Percentiles rank a stretch among this genome's conserved stretches.
phyloP scores from a whole-genome alignment of 345 rosid species.

The Limnanthes douglasii region DNA sequence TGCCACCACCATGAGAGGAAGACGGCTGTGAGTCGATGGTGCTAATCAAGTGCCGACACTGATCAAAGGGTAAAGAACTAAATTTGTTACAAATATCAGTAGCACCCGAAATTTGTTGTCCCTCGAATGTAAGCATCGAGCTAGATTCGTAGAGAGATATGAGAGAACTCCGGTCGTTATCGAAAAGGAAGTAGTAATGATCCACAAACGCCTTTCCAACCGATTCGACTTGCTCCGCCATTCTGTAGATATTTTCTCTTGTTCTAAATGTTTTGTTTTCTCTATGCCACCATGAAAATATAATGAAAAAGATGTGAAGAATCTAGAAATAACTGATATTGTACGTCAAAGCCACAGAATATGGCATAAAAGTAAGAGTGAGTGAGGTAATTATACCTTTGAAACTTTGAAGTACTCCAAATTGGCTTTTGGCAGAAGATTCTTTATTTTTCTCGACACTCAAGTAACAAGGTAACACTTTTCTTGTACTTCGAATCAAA shows the following conservation, averaged over 20 bases:
- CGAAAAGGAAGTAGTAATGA: slow-evolving; percentile 66
- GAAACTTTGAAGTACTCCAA: neutral
- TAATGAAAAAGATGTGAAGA: too few relatives aligned
- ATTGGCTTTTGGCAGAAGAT: too few relatives aligned
- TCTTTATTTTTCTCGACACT: too few relatives aligned
- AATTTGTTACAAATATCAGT: slow-evolving; percentile 48
- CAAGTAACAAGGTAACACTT: too few relatives aligned
- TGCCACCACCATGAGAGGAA: slow-evolving; percentile 34
- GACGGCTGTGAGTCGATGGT: slow-evolving; percentile 68
- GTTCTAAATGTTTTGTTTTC: too few relatives aligned
- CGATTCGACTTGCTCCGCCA: slow-evolving; percentile 45
- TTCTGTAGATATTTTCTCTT: slow-evolving; percentile 8
- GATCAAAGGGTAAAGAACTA: slow-evolving; percentile 51
- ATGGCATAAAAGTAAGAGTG: slow-evolving; percentile 7
- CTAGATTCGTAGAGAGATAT: slow-evolving; percentile 38
- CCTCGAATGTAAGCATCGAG: slow-evolving; percentile 80
- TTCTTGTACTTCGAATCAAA: too few relatives aligned
- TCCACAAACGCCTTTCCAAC: slow-evolving; percentile 68
- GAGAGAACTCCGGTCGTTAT: slow-evolving; percentile 36
- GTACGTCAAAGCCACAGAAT: neutral
- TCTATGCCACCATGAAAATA: too few relatives aligned
- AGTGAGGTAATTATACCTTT: slow-evolving; percentile 1
- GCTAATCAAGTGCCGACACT: slow-evolving; percentile 47
- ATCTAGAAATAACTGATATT: neutral
- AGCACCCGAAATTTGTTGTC: slow-evolving; percentile 40